phyloP scores from a whole-genome alignment of 2,329 filamentous ascomycete genomes.

The Magnaporthales sp. region DNA sequence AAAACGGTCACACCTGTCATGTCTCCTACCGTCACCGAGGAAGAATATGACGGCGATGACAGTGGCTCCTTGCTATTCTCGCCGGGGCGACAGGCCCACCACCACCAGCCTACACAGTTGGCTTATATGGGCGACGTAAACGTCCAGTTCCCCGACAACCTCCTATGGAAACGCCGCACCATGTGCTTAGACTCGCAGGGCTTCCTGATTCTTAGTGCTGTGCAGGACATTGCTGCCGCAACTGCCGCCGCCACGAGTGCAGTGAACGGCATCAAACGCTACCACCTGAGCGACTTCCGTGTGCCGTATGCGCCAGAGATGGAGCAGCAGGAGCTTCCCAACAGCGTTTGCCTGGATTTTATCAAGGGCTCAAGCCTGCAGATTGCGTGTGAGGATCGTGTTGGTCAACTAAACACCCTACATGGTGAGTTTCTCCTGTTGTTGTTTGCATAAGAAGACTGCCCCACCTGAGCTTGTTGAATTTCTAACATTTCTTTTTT shows the following conservation, averaged over 20 bases:
- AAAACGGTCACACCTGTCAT: slow-evolving; percentile 37
- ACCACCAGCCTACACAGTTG: slow-evolving; percentile 32
- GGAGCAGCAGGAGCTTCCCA: slow-evolving; percentile 84
- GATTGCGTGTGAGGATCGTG: slow-evolving; percentile 54
- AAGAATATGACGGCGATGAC: slow-evolving; percentile 25
- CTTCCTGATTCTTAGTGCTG: slow-evolving; percentile 69
- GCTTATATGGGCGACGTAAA: slow-evolving; percentile 84
- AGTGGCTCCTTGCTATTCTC: slow-evolving; percentile 5
- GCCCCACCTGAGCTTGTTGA: neutral
- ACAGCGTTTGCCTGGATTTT: slow-evolving; percentile 63
- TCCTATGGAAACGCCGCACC: slow-evolving; percentile 91
- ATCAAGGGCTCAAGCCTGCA: slow-evolving; percentile 53
- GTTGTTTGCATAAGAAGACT: neutral
- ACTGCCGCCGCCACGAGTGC: slow-evolving; percentile 35
- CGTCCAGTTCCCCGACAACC: slow-evolving; percentile 90
- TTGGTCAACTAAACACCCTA: slow-evolving; percentile 46
- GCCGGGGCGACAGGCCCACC: slow-evolving; percentile 5
- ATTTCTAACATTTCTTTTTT: neutral
- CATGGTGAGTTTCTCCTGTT: slow-evolving; percentile 36
- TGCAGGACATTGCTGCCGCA: slow-evolving; percentile 43
- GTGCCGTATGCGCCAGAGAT: slow-evolving; percentile 76
- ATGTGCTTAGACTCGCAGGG: slow-evolving; percentile 79
- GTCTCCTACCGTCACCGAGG: slow-evolving; percentile 43
- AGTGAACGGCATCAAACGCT: slow-evolving; percentile 52
- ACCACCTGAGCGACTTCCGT: slow-evolving; percentile 78